Conservation (phyloP, 768 basidiomycete species). For the Termitomyces sp. region DNA sequence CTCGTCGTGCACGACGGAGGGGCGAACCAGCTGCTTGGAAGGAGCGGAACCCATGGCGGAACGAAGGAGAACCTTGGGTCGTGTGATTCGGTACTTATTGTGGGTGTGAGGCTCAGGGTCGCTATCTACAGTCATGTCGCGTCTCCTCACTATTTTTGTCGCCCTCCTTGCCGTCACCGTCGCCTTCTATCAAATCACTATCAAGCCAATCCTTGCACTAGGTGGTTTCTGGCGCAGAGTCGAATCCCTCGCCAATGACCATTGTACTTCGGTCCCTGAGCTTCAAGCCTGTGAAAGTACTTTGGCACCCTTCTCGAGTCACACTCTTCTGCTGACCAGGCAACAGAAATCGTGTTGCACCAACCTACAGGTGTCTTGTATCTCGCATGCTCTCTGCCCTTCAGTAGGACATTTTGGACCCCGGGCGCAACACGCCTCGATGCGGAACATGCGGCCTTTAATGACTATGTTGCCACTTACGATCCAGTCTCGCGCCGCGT, state of each 20-base stretch:
- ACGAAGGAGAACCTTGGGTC: background rate
- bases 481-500: slow-evolving; percentile 40
- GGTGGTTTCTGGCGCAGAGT: slow-evolving; percentile 43
- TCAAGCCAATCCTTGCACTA: slow-evolving; percentile 38
- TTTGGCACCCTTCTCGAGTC: slow-evolving; percentile 13
- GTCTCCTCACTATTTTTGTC: slow-evolving; percentile 26
- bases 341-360: slow-evolving; percentile 54
- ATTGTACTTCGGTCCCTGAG: slow-evolving; percentile 47
- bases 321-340: background rate
- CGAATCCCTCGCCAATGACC: slow-evolving; percentile 37
- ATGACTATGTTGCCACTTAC: slow-evolving; percentile 59
- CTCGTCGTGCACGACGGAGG: slow-evolving; percentile 25
- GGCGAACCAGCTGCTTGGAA: slow-evolving; percentile 17
- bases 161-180: slow-evolving; percentile 35
- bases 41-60: slow-evolving; percentile 23
- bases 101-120: background rate
- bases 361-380: slow-evolving; percentile 52
- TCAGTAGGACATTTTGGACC: slow-evolving; percentile 45
- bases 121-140: slow-evolving; percentile 1
- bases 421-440: slow-evolving; percentile 37
- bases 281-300: slow-evolving; percentile 67
- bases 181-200: slow-evolving; percentile 40
- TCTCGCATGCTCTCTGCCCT: slow-evolving; percentile 55
- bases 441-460: slow-evolving; percentile 23
- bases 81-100: background rate